Evolutionary conservation across 139 green algal species (phyloP), one percentile per base, ranked within the genome.

Genomic region (Chlamydomonas applanata): DNA sequence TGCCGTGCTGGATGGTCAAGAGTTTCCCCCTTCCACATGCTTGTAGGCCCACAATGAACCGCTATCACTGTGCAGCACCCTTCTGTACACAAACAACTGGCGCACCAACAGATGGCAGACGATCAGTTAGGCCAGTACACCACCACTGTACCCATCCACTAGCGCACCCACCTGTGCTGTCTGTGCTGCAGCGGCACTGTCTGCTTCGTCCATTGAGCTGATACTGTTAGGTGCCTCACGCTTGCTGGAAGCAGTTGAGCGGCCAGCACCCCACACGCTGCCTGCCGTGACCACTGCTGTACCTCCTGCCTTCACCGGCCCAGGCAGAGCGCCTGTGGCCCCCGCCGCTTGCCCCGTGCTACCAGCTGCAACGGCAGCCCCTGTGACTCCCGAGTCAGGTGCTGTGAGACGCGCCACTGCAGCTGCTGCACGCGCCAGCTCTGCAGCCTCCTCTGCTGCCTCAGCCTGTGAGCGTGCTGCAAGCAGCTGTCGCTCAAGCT

Each of bases 401-500:
- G 88, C 83, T 0, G 87, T 92, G 25, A 94, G 85, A 22, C 86
- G 74, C 0, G 82, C 82, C 3, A 94, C 88, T 29, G 83, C 87
- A 44, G 79, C 85, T 25, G 84, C 73, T 14, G 89, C 90, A 1
- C 81, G 73, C 14, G 83, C 86, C 61, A 96, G 81, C 82, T 94
- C 86, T 0, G 79, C 83, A 71, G 92, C 88, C 46, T 96, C 90
- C 59, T 91, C 87, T 35, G 86, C 84, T 25, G 77, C 40, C 49
- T 90, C 85, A 4, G 84, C 89, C 16, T 77, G 69, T 24, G 86
- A 72, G 77, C 91, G 83, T 4, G 88, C 91, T 49, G 75, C 61
- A 16, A 81, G 45, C 66, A 97, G 77, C 81, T 94, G 83, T 29
- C 75, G 57, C 82, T 90, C 81, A 32, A 96, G 83, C 56, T 92